Conservation (phyloP, 2,329 filamentous ascomycete genomes). For the Talaromyces sp. region DNA sequence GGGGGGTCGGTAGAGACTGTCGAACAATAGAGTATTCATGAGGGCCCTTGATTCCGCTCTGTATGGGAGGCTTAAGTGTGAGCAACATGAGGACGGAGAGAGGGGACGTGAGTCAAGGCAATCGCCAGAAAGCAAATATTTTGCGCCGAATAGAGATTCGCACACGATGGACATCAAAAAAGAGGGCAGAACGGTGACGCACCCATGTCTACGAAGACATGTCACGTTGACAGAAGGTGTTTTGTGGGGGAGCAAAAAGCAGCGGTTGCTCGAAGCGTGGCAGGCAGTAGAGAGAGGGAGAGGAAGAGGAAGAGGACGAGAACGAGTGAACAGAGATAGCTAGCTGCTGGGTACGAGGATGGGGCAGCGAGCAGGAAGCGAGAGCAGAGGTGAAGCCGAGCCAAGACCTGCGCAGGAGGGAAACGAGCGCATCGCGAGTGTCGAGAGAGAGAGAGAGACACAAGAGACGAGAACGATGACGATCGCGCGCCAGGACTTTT, state of each 20-base stretch:
- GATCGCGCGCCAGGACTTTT: neutral
- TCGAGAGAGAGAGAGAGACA: neutral
- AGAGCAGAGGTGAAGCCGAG: neutral
- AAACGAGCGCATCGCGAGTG: neutral
- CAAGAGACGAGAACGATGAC: too few species aligned
- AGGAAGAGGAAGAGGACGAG: too few species aligned
- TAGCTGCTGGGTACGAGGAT: neutral
- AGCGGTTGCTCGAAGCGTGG: neutral
- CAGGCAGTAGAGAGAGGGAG: neutral
- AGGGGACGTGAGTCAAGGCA: conserved; percentile 1
- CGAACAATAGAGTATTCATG: conserved; percentile 44
- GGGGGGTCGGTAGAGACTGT: conserved; percentile 35
- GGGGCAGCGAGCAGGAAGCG: neutral
- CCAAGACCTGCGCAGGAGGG: neutral
- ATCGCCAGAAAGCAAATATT: neutral
- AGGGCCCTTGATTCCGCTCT: conserved; percentile 42
- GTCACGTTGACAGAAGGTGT: too few species aligned
- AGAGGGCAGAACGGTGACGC: neutral
- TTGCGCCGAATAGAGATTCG: neutral
- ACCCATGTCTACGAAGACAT: neutral
- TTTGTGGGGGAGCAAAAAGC: neutral
- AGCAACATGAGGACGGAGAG: conserved; percentile 41
- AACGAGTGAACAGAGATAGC: too few species aligned
- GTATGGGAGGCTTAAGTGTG: conserved; percentile 44
- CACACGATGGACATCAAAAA: neutral